Base-by-base conservation (phyloP, 768 basidiomycete species). In the Asterophora parasitica region DNA sequence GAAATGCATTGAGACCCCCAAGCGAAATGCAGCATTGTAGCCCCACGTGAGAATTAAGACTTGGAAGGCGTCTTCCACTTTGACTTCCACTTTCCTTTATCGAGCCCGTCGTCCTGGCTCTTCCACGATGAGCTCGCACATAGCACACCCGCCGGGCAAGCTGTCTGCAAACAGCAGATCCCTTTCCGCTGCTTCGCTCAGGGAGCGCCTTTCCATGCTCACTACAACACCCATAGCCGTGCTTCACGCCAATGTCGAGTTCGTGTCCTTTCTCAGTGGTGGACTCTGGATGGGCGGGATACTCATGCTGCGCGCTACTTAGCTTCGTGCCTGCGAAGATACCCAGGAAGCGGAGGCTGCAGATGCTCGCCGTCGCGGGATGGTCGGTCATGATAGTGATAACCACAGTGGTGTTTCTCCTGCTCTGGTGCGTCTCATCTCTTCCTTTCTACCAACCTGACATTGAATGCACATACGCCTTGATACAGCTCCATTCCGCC, bases 261-360 rank as follows among this genome's bases (percentile, higher is more conserved):
- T 65, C 56, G 82, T 75, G 17, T 46, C 17, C 15, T 11, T 28
- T 20, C n/a, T 5, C 39, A 33, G 30, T 23, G 23, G 17, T 30
- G 9, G 16, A 15, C 7, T 27, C 39, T 7, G 17, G 19, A 9
- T 20, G 17, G 16, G 10, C 15, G n/a, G 35, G n/a, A 7, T 27
- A 13, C 35, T 19, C 20, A 19, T 15, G 50, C 12, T 45, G 26
- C 23, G 44, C 35, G 20, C 31, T 30, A 39, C 26, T 10, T 26
- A 89, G 88, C 42, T 96, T 92, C 61, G 93, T 85, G 1, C 93
- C 93, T 0, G 78, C 90, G 7, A 79, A 81, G 59, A 86, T 97
- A 58, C 94, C 94, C 12, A 77, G 83, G 51, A 86, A 85, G 65
- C 77, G 93, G 56, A 74, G 93, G 57, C 64, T 95, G 49, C 94